Percentiles rank a stretch among this genome's conserved stretches.
Conservation (phyloP, 805 yeast species). For the Saccharomycopsis sp. region DNA sequence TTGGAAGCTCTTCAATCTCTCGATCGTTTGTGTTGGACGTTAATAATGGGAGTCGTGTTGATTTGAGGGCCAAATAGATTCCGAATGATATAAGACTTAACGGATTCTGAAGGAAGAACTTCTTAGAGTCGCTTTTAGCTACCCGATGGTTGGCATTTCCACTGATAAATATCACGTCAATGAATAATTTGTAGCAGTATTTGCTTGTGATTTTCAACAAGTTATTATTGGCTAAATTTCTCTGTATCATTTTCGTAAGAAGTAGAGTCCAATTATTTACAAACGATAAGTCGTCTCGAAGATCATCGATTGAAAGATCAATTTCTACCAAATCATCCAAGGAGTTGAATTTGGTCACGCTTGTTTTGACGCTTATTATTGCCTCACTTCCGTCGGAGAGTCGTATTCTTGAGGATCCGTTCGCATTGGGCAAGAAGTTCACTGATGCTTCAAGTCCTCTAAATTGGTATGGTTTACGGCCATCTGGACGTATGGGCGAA, state of each 20-base stretch:
- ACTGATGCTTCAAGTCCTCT: slow-evolving; percentile 82
- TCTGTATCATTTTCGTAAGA: slow-evolving; percentile 45
- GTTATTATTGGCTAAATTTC: slow-evolving; percentile 36
- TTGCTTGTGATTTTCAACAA: slow-evolving; percentile 59
- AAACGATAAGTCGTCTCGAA: slow-evolving; percentile 70
- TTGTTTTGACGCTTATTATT: slow-evolving; percentile 82
- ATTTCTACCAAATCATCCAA: slow-evolving; percentile 51
- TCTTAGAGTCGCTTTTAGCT: slow-evolving; percentile 4
- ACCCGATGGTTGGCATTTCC: slow-evolving; percentile 27
- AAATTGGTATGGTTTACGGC: slow-evolving; percentile 66
- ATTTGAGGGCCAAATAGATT: slow-evolving; percentile 70
- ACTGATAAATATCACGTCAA: slow-evolving; percentile 76
- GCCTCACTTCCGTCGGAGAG: slow-evolving; percentile 91
- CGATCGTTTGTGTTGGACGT: slow-evolving; percentile 59
- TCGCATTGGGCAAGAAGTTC: slow-evolving; percentile 76
- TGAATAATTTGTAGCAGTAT: slow-evolving; percentile 68
- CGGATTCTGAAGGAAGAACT: slow-evolving; percentile 36
- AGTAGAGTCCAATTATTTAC: slow-evolving; percentile 58
- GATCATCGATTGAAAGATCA: slow-evolving; percentile 76
- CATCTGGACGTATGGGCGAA: slow-evolving; percentile 79
- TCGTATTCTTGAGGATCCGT: slow-evolving; percentile 86
- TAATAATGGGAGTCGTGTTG: slow-evolving; percentile 69
- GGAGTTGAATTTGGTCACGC: slow-evolving; percentile 50
- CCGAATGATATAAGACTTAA: slow-evolving; percentile 75
- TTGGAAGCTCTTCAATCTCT: slow-evolving; percentile 61